phyloP scores from a whole-genome alignment of 805 yeast species.

The Cyberlindnera bimundalis region DNA sequence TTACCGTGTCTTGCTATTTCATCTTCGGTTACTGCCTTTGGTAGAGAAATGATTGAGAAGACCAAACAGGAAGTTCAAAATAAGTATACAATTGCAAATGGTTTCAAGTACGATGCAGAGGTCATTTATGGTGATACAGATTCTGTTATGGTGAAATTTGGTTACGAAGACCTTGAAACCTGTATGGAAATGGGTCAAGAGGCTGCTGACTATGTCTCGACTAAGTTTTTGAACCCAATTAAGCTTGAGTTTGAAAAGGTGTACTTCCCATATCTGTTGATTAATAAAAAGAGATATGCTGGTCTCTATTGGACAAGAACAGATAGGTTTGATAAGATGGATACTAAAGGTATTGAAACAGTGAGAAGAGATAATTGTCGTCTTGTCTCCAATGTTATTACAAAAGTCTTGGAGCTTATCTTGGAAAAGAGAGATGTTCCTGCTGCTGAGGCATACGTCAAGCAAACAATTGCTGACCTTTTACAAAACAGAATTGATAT shows the following conservation, averaged over 20 bases:
- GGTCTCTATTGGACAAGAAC: slow-evolving; percentile 95
- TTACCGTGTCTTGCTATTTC: slow-evolving; percentile 96
- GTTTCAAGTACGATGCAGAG: slow-evolving; percentile 77
- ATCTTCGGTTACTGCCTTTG: slow-evolving; percentile 92
- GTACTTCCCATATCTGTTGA: slow-evolving; percentile 88
- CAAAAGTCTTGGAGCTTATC: slow-evolving; percentile 80
- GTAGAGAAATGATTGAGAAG: slow-evolving; percentile 93
- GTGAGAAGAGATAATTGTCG: slow-evolving; percentile 98
- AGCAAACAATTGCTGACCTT: slow-evolving; percentile 82
- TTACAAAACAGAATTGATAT: slow-evolving; percentile 89
- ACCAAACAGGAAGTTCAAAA: slow-evolving; percentile 86
- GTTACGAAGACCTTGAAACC: slow-evolving; percentile 69
- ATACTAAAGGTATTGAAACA: slow-evolving; percentile 97
- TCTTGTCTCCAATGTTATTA: slow-evolving; percentile 90
- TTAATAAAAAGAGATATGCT: slow-evolving; percentile 95
- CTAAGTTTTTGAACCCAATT: slow-evolving; percentile 77
- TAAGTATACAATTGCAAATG: slow-evolving; percentile 75
- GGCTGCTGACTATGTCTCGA: slow-evolving; percentile 87
- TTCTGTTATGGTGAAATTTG: slow-evolving; percentile 98
- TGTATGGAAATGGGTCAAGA: slow-evolving; percentile 93
- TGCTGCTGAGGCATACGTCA: slow-evolving; percentile 82
- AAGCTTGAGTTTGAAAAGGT: slow-evolving; percentile 96
- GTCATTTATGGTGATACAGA: slow-evolving; percentile 99
- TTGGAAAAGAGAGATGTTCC: slow-evolving; percentile 83
- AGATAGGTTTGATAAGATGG: slow-evolving; percentile 93